These are phyloP conservation scores for Pelargonium nanum DNA, from an alignment of 345 rosid genomes.

Conservation along the genomic window DNA sequence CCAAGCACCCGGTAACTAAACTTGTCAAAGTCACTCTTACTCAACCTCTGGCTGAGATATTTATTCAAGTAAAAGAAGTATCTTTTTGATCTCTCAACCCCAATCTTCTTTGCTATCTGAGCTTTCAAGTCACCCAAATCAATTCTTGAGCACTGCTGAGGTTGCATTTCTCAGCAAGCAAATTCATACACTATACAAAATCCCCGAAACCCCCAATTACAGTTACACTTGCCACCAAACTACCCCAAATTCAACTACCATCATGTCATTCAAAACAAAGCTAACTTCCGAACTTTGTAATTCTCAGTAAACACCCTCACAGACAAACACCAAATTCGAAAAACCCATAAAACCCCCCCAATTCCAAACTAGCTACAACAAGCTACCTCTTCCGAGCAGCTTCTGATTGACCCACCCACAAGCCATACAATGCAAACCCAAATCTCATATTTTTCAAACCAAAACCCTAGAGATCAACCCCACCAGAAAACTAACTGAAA, in stretches of 20 bases:
- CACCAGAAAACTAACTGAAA: background rate
- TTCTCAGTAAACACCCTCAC: background rate
- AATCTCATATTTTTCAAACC: conserved; percentile 47
- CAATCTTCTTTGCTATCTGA: conserved; percentile 75
- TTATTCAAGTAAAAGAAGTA: conserved; percentile 69
- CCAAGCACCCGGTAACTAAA: conserved; percentile 68
- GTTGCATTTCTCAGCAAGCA: conserved; percentile 60
- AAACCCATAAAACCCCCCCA: conserved; percentile 6
- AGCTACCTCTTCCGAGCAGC: conserved; percentile 24
- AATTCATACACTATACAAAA: conserved; percentile 38
- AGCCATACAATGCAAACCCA: conserved; percentile 45
- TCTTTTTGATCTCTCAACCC: conserved; percentile 67
- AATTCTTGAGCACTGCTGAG: conserved; percentile 63
- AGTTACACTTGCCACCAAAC: conserved; percentile 5
- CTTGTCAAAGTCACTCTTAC: conserved; percentile 76
- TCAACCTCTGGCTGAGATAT: conserved; percentile 74
- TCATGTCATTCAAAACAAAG: background rate
- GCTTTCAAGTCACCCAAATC: conserved; percentile 72
- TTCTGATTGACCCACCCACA: conserved; percentile 22
- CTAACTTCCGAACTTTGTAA: background rate
- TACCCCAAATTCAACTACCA: conserved; percentile 3
- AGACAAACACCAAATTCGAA: background rate
- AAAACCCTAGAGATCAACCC: conserved; percentile 46
- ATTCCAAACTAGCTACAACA: conserved; percentile 18
- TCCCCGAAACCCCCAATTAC: conserved; percentile 13